These are phyloP conservation scores for Aspergillus nanangensis DNA, from an alignment of 495 filamentous ascomycete species.

Conservation along the genomic window DNA sequence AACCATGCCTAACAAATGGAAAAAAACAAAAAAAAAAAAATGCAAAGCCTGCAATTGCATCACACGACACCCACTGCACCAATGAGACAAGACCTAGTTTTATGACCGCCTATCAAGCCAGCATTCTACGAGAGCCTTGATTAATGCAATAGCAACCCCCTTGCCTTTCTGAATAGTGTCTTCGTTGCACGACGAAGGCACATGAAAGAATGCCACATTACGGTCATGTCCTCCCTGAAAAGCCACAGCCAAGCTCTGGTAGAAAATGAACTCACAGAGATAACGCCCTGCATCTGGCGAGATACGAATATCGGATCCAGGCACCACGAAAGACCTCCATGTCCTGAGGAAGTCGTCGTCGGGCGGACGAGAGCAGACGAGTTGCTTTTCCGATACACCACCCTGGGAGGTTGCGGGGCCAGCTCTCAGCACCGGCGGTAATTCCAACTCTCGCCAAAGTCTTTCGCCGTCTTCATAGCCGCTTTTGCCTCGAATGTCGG, in stretches of 20 bases:
- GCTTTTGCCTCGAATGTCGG: conserved; percentile 60
- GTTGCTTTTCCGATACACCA: neutral
- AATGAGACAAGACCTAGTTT: too few relatives aligned
- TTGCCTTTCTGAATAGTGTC: conserved; percentile 54
- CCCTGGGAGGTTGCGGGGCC: conserved; percentile 15
- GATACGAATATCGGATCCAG: conserved; percentile 52
- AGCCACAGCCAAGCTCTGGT: conserved; percentile 60
- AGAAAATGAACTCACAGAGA: conserved; percentile 86
- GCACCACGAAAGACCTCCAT: conserved; percentile 29
- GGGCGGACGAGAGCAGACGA: conserved; percentile 21
- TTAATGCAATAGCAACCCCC: conserved; percentile 62
- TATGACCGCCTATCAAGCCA: conserved; percentile 33
- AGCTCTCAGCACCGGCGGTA: conserved; percentile 31
- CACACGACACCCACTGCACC: too few relatives aligned
- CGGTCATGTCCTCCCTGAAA: conserved; percentile 43
- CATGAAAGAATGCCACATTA: conserved; percentile 74
- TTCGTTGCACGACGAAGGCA: conserved; percentile 57
- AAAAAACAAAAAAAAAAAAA: too few relatives aligned
- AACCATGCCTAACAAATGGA: too few relatives aligned
- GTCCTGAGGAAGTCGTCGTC: conserved; percentile 28
- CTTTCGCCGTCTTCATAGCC: conserved; percentile 50
- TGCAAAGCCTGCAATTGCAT: too few relatives aligned
- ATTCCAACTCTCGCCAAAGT: conserved; percentile 38
- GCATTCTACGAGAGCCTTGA: conserved; percentile 59
- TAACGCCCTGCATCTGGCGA: conserved; percentile 77